phyloP scores from a whole-genome alignment of 441 rosid genomes.

The Bruguiera hainesii region DNA sequence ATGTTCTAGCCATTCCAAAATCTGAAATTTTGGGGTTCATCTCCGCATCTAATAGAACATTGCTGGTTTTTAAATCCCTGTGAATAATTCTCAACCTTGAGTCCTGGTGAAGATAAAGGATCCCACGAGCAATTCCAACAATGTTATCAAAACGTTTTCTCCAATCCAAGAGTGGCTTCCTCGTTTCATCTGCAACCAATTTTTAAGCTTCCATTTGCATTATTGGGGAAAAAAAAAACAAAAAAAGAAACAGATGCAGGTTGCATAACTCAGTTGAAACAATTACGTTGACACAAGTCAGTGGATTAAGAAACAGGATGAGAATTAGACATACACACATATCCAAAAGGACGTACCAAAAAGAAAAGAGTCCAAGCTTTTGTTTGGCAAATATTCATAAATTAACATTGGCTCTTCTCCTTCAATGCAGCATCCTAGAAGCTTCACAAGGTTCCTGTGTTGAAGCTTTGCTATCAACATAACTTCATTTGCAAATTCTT shows the following conservation, averaged over 20 bases:
- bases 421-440: constrained; percentile 52
- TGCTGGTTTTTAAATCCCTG: constrained; percentile 60
- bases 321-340: not conserved
- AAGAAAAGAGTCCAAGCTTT: constrained; percentile 54
- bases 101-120: constrained; percentile 61
- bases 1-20: constrained; percentile 20
- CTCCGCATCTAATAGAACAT: constrained; percentile 24
- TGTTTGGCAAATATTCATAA: constrained; percentile 56
- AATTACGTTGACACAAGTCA: no score
- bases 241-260: not conserved
- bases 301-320: no score
- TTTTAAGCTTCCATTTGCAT: not conserved
- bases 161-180: constrained; percentile 38
- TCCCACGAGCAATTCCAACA: constrained; percentile 53
- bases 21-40: constrained; percentile 22
- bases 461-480: constrained; percentile 54
- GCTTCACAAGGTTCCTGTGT: constrained; percentile 60
- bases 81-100: constrained; percentile 60
- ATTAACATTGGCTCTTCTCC: constrained; percentile 53
- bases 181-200: constrained; percentile 30
- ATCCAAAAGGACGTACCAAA: constrained; percentile 32
- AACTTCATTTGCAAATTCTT: constrained; percentile 62
- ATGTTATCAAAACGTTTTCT: constrained; percentile 37
- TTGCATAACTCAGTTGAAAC: not conserved
- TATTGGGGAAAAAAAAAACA: no score